These are phyloP conservation scores for Ganoderma leucocontextum DNA, from an alignment of 1,284 basidiomycete genomes.

Conservation along the genomic window DNA sequence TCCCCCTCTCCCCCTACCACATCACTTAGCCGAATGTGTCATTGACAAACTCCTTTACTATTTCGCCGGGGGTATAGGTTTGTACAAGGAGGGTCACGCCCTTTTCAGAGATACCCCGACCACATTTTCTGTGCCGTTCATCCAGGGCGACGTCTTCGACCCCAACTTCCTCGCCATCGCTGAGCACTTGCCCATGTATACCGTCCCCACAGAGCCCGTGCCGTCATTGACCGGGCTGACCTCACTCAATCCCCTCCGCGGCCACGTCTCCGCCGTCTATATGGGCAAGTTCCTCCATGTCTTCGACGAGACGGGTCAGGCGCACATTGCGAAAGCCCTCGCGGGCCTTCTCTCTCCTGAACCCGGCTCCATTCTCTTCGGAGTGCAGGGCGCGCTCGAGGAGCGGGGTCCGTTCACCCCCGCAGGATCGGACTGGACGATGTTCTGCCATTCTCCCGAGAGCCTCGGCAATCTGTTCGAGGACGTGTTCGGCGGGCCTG, in stretches of 20 bases:
- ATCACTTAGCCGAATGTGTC: no score
- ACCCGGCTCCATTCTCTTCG: constrained; percentile 46
- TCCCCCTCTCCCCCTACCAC: no score
- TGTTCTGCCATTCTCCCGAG: constrained; percentile 48
- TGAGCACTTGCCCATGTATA: constrained; percentile 29
- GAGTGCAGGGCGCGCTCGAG: constrained; percentile 36
- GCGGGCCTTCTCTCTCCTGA: constrained; percentile 48
- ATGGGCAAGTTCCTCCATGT: constrained; percentile 57
- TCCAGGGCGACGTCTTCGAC: constrained; percentile 53
- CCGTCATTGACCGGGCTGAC: constrained; percentile 46
- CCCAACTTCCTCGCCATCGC: constrained; percentile 39
- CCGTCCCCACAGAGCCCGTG: constrained; percentile 33
- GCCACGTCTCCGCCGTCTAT: constrained; percentile 53
- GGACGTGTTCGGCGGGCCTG: constrained; percentile 46
- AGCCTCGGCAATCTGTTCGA: constrained; percentile 54
- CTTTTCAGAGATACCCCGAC: constrained; percentile 42
- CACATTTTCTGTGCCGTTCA: constrained; percentile 52
- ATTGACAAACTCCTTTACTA: no score
- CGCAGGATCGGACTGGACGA: constrained; percentile 15
- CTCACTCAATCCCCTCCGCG: constrained; percentile 51
- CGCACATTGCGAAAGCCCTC: constrained; percentile 46
- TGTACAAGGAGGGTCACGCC: constrained; percentile 41
- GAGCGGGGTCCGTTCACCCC: constrained; percentile 26
- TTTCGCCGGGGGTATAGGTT: constrained; percentile 24
- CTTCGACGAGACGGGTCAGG: constrained; percentile 52